Percentiles rank a stretch among this genome's conserved stretches.
phyloP scores from a whole-genome alignment of 371 early-diverging fungal genomes.

The Rhizopus arrhizus region DNA sequence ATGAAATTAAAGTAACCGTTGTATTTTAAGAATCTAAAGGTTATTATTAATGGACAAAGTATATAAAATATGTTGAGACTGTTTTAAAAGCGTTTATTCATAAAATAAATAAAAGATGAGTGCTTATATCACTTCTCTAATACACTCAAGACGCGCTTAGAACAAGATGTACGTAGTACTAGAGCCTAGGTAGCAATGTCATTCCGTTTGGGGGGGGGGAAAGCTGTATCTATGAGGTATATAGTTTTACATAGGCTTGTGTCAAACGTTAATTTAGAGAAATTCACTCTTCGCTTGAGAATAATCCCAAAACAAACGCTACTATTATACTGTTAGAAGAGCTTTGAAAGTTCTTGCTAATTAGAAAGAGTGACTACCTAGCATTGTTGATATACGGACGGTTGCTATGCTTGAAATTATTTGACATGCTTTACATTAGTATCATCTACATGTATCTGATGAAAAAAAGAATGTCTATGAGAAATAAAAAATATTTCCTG shows the following conservation, averaged over 20 bases:
- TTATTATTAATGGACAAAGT: too few relatives aligned
- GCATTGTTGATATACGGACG: slow-evolving; percentile 4
- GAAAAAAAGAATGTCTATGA: background rate
- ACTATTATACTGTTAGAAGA: slow-evolving; percentile 9
- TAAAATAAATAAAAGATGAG: too few relatives aligned
- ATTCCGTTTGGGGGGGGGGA: slow-evolving; percentile 13
- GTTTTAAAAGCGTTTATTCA: too few relatives aligned
- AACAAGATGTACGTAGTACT: slow-evolving; percentile 13
- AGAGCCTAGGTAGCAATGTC: slow-evolving; percentile 5
- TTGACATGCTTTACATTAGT: slow-evolving; percentile 8
- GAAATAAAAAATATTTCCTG: slow-evolving; percentile 10
- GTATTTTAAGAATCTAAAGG: too few relatives aligned
- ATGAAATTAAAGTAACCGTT: too few relatives aligned
- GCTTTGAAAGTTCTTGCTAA: slow-evolving; percentile 4
- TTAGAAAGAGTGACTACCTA: too few relatives aligned
- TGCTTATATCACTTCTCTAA: too few relatives aligned
- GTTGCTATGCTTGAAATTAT: slow-evolving; percentile 9
- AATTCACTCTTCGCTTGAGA: slow-evolving; percentile 7
- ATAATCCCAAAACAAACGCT: slow-evolving; percentile 11
- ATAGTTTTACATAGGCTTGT: slow-evolving; percentile 15
- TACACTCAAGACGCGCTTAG: slow-evolving; percentile 10
- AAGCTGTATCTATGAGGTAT: slow-evolving; percentile 13
- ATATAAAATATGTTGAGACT: too few relatives aligned
- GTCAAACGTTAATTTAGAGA: too few relatives aligned
- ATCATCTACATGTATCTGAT: slow-evolving; percentile 11